These are phyloP conservation scores for Litsea cubeba DNA, from an alignment of 164 flowering plant genomes.

Conservation along the genomic window DNA sequence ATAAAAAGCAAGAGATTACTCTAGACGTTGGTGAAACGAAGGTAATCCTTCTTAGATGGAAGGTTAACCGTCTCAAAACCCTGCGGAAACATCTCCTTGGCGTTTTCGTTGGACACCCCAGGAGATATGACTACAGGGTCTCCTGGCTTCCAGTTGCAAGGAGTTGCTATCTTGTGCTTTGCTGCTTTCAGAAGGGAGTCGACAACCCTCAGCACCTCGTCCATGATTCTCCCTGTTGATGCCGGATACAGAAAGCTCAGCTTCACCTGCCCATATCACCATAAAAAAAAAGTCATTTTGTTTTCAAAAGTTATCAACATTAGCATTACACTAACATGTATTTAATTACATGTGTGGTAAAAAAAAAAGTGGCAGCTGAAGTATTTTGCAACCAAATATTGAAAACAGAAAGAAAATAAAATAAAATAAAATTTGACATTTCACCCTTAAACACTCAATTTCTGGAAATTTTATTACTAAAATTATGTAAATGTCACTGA, in stretches of 20 bases:
- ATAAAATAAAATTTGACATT: too few species aligned
- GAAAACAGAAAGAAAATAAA: too few species aligned
- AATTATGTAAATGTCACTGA: too few species aligned
- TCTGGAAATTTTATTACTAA: too few species aligned
- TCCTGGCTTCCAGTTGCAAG: constrained; percentile 77
- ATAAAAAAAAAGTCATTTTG: too few species aligned
- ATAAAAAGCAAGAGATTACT: neutral
- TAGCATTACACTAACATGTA: too few species aligned
- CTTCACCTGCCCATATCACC: constrained; percentile 37
- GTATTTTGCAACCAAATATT: too few species aligned
- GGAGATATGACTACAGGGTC: constrained; percentile 73
- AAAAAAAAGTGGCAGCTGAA: too few species aligned
- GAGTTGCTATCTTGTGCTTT: constrained; percentile 70
- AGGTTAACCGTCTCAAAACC: constrained; percentile 54
- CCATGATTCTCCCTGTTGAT: constrained; percentile 78
- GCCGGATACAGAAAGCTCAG: constrained; percentile 84
- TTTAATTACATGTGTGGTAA: too few species aligned
- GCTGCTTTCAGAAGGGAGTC: constrained; percentile 63
- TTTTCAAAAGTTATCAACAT: too few species aligned
- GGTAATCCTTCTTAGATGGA: constrained; percentile 68
- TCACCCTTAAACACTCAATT: too few species aligned
- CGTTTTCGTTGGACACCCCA: constrained; percentile 53
- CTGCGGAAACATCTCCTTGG: constrained; percentile 62
- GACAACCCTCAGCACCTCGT: constrained; percentile 75
- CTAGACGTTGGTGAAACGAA: constrained; percentile 60